Base-by-base conservation (phyloP, 225 moss, liverwort and hornwort genomes). In the Pleurozium schreberi region DNA sequence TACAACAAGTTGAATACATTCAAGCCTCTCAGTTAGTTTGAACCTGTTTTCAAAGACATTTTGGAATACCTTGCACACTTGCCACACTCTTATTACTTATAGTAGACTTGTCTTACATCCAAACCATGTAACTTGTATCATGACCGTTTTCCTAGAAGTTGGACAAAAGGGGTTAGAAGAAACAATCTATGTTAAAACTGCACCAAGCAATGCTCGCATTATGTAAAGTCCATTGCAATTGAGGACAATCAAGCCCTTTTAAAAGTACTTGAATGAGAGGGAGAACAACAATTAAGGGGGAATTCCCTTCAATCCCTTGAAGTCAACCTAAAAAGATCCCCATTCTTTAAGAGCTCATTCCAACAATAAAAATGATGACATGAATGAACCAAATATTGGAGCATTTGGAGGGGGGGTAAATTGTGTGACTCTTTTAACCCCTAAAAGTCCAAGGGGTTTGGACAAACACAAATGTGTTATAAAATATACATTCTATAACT, bases 1-100 rank as follows among this genome's bases (percentile, higher is more conserved):
- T 3, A n/a, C 10, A 69, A 7, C 1, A 21, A 0, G 7, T 68
- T 7, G 4, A 68, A 1, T 68, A 68, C 22, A 68, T 2, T 68
- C 67, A 68, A n/a, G n/a, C 14, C 1, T 69, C 22, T 68, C 3
- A 26, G 5, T 40, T 66, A 66, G 3, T 38, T 0, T 38, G 0
- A 20, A 3, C 38, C 1, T 38, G 11, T 36, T 3, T 20, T 38
- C 1, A 38, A 20, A 1, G 38, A 20, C 11, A 13, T 23, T 69
- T 0, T 23, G 0, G 1, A 14, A 69, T 69, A 40, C 40, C 9
- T 0, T 2, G 1, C 7, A n/a, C 13, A 68, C 7, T 68, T n/a
- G 12, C 2, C 1, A n/a, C 13, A n/a, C 2, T 68, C 12, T 68
- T 23, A n/a, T n/a, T n/a, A 4, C 2, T 23, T 68, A 1, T 12